Conservation (phyloP, 2,329 filamentous ascomycete species). For the Chaetomium globosum region DNA sequence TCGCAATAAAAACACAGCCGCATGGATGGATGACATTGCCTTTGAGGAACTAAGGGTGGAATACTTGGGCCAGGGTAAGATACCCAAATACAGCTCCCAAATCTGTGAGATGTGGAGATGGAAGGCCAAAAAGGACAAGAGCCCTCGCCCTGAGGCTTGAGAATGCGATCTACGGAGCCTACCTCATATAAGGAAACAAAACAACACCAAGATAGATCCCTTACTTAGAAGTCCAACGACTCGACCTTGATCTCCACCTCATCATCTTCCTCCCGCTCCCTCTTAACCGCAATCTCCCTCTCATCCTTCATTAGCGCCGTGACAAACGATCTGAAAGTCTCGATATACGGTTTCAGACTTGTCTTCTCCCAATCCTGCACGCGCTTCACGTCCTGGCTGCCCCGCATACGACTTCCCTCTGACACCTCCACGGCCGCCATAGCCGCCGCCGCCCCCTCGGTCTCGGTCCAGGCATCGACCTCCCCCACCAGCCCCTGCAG, state of each 20-base stretch:
- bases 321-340: constrained; percentile 84
- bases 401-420: constrained; percentile 31
- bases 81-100: constrained; percentile 1
- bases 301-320: constrained; percentile 76
- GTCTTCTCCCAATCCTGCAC: constrained; percentile 96
- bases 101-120: background rate
- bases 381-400: constrained; percentile 38
- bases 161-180: background rate
- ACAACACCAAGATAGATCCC: background rate
- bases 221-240: constrained; percentile 29
- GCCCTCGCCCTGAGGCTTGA: background rate
- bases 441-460: background rate
- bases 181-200: background rate
- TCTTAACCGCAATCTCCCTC: constrained; percentile 57
- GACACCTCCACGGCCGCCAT: constrained; percentile 51
- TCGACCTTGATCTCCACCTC: constrained; percentile 42
- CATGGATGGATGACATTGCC: background rate
- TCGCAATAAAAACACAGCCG: background rate
- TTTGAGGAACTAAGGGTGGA: background rate
- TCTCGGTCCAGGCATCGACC: constrained; percentile 72
- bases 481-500: constrained; percentile 79
- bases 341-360: constrained; percentile 86
- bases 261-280: constrained; percentile 54
- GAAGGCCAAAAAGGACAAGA: background rate
- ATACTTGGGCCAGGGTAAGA: background rate